phyloP scores from a whole-genome alignment of 2,329 filamentous ascomycete species.

The Colletotrichum kahawae region DNA sequence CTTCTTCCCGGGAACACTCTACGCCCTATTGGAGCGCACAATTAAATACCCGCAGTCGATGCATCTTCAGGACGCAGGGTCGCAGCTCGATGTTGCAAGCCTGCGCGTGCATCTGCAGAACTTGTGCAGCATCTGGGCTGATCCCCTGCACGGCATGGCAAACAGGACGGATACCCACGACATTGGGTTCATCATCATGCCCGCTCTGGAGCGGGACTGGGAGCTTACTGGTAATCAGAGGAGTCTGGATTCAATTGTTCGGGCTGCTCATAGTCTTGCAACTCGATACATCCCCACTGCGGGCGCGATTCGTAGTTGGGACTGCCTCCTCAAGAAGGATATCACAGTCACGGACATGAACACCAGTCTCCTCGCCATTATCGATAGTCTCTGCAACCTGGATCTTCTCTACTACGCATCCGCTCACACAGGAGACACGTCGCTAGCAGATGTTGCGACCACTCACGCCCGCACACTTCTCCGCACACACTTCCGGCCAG shows the following conservation, averaged over 20 bases:
- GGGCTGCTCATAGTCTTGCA: constrained; percentile 48
- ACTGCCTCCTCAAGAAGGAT: constrained; percentile 37
- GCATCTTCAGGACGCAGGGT: background rate
- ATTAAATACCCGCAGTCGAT: constrained; percentile 31
- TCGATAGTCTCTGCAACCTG: constrained; percentile 47
- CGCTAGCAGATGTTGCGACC: constrained; percentile 39
- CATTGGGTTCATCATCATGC: constrained; percentile 58
- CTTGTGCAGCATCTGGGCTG: constrained; percentile 35
- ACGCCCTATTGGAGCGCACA: constrained; percentile 37
- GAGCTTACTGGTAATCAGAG: constrained; percentile 44
- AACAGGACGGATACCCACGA: constrained; percentile 57
- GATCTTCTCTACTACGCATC: constrained; percentile 44
- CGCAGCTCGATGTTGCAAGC: background rate
- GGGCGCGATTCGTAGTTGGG: constrained; percentile 54
- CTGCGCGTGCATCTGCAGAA: constrained; percentile 11
- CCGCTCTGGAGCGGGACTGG: constrained; percentile 51
- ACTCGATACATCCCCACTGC: constrained; percentile 44
- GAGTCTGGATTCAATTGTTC: constrained; percentile 44
- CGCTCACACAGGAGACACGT: constrained; percentile 30
- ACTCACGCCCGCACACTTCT: constrained; percentile 44
- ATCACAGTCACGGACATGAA: constrained; percentile 30
- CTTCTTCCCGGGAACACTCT: constrained; percentile 44
- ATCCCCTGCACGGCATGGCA: constrained; percentile 40
- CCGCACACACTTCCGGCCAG: constrained; percentile 41
- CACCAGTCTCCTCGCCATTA: constrained; percentile 41